Percentiles rank a stretch among this genome's conserved stretches.
These are phyloP conservation scores for Cryoendolithus antarcticus DNA, from an alignment of 2,329 filamentous ascomycete genomes.

Conservation along the genomic window DNA sequence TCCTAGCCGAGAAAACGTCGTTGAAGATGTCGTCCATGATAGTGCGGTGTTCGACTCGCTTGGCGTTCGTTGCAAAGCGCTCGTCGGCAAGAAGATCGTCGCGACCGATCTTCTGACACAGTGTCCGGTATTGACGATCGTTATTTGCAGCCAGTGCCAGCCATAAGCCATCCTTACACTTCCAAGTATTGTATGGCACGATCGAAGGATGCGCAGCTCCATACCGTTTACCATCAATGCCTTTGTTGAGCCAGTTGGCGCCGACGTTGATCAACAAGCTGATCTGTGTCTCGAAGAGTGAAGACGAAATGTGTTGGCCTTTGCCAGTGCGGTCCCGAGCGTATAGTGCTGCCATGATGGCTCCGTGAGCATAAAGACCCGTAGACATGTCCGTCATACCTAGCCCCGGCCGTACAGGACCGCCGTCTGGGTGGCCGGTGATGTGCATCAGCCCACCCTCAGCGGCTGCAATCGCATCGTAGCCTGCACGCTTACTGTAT, in stretches of 20 bases:
- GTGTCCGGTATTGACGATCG: constrained; percentile 27
- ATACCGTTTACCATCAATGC: constrained; percentile 30
- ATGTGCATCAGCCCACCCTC: constrained; percentile 34
- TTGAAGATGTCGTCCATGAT: constrained; percentile 26
- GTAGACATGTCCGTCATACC: constrained; percentile 35
- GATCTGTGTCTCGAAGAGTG: constrained; percentile 34
- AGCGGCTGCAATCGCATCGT: constrained; percentile 34
- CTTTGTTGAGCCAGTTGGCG: constrained; percentile 28
- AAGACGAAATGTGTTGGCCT: constrained; percentile 34
- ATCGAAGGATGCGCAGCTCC: constrained; percentile 36
- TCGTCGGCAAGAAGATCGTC: constrained; percentile 17
- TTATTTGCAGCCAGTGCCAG: constrained; percentile 25
- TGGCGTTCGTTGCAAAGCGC: constrained; percentile 19
- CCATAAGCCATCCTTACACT: constrained; percentile 22
- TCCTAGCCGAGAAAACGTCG: constrained; percentile 22
- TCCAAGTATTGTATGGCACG: constrained; percentile 35
- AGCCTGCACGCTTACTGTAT: constrained; percentile 31
- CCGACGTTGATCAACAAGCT: constrained; percentile 32
- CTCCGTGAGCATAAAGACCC: constrained; percentile 34
- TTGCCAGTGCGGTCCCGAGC: constrained; percentile 26
- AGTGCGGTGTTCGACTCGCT: constrained; percentile 20
- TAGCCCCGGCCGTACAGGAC: constrained; percentile 30
- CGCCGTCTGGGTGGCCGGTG: constrained; percentile 29
- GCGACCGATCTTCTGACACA: constrained; percentile 17
- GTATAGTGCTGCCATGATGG: constrained; percentile 31